A percentile compares a stretch with the other conserved stretches of the same genome.
Conservation (phyloP, 2,329 filamentous ascomycete species). For the Sporothrix mexicana region DNA sequence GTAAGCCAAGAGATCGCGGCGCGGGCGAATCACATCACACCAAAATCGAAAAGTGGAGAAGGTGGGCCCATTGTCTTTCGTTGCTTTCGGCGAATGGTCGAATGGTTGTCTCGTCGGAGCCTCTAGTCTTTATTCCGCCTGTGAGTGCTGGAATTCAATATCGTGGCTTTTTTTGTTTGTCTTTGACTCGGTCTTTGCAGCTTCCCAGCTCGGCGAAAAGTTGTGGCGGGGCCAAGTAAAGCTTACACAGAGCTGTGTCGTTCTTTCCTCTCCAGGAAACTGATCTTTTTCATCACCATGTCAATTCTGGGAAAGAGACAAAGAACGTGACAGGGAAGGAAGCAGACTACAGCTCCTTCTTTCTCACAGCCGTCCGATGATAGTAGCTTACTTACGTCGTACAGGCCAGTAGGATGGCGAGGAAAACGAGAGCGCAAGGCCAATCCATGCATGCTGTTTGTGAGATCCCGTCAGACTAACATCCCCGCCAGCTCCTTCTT, state of each 20-base stretch:
- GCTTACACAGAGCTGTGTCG: not conserved
- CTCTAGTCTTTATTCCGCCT: not conserved
- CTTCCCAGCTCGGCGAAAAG: not conserved
- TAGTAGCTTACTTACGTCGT: not conserved
- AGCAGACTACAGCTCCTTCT: not conserved
- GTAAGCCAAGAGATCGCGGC: conserved; percentile 18
- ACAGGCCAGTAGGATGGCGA: not conserved
- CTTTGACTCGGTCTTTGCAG: not conserved
- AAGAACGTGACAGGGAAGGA: not conserved
- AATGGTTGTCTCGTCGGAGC: conserved; percentile 8
- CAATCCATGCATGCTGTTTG: conserved; percentile 8
- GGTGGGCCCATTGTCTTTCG: not conserved
- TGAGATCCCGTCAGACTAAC: conserved; percentile 3
- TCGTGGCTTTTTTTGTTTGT: not conserved
- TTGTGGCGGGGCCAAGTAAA: not conserved
- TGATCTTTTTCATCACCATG: not conserved
- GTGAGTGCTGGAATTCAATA: not conserved
- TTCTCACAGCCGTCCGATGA: not conserved
- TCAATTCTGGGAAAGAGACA: not conserved
- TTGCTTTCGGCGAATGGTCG: conserved; percentile 25
- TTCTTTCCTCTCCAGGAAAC: conserved; percentile 7
- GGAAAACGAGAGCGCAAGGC: not conserved
- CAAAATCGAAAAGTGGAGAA: not conserved
- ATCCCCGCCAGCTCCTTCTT: not conserved
- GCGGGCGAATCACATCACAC: conserved; percentile 25